Evolutionary conservation across 2,329 filamentous ascomycete genomes (phyloP).

Genomic region (Phialophora verrucosa): DNA sequence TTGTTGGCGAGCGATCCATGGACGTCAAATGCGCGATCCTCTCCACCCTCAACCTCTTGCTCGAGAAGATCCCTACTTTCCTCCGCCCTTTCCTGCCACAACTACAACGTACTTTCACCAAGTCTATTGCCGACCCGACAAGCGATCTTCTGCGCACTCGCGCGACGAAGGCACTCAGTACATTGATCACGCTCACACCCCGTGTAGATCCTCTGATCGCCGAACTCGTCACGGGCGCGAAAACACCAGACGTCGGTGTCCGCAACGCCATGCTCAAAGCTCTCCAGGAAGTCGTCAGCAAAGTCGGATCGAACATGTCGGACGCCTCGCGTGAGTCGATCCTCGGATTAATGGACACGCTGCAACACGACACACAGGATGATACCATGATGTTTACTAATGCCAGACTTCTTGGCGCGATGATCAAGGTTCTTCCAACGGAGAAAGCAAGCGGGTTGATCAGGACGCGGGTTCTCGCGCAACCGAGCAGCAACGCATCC

Average conservation of each 20-base stretch:
- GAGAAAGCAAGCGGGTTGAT: constrained; percentile 69
- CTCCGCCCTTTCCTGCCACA: constrained; percentile 97
- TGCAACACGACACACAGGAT: constrained; percentile 71
- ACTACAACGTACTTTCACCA: constrained; percentile 94
- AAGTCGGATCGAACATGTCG: constrained; percentile 93
- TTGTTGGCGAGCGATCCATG: constrained; percentile 92
- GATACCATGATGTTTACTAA: constrained; percentile 82
- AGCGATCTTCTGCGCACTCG: constrained; percentile 86
- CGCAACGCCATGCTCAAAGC: constrained; percentile 97
- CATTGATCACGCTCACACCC: constrained; percentile 92
- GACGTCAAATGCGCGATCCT: constrained; percentile 94
- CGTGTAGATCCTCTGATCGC: constrained; percentile 91
- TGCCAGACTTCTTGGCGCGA: constrained; percentile 83
- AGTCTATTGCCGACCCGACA: constrained; percentile 89
- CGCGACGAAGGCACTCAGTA: constrained; percentile 91
- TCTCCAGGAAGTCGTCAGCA: constrained; percentile 93
- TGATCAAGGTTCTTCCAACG: constrained; percentile 82
- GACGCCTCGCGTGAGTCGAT: constrained; percentile 87
- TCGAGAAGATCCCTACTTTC: constrained; percentile 95
- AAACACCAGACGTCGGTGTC: constrained; percentile 84
- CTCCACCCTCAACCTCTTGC: constrained; percentile 87
- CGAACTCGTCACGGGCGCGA: constrained; percentile 93
- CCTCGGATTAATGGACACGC: constrained; percentile 83
- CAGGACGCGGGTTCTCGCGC: constrained; percentile 77
- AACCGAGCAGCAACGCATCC: constrained; percentile 76